Base-by-base conservation (phyloP, 1,139 yeast species). In the Candida mesenterica region DNA sequence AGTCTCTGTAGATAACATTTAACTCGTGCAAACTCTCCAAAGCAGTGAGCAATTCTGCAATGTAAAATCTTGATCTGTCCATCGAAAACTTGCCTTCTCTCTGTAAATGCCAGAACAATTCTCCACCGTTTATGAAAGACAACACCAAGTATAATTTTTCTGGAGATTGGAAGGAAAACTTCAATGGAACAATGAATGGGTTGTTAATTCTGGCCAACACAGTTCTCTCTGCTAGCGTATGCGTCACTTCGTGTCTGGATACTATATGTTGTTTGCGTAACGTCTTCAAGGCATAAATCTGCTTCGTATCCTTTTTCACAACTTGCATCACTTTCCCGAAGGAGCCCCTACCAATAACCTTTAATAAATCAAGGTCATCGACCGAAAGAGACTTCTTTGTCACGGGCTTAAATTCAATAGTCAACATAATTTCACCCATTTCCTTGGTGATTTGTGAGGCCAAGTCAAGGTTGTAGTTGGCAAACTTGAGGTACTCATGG, bases 291-390 rank as follows among this genome's bases (percentile, higher is more conserved):
- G 98, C 98, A 59, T 92, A 92, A 25, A 92, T 82, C 56, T 90
- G 95, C 46, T 84, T 84, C 8, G 98, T 92, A 61, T 92, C 97
- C 50, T 86, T 86, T 64, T 92, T 92, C 41, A 89, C 81, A 30
- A 92, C 98, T 62, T 92, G 98, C 97, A 92, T 92, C 39, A 92
- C 98, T 61, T 94, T 92, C 37, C 98, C 98, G 61, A 92, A 94
- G 2, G 97, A 88, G 3, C 98, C 98, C 59, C 92, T 92, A 31
- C 98, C 98, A 39, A 92, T 88, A 15, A 92, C 98, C 61, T 92
- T 92, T 49, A 92, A 72, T 38, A 94, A 67, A 51, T 90, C 96
- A 60, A 92, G 92, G 55, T 92, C 96, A 38, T 89, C 96, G 48
- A 92, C 89, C 2, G 88, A 72, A 34, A 92, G 70, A 36, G 85